Percentiles rank a stretch among this genome's conserved stretches.
Evolutionary conservation across 306 rosid genomes (phyloP).

Genomic region (Phaseolus lunatus): DNA sequence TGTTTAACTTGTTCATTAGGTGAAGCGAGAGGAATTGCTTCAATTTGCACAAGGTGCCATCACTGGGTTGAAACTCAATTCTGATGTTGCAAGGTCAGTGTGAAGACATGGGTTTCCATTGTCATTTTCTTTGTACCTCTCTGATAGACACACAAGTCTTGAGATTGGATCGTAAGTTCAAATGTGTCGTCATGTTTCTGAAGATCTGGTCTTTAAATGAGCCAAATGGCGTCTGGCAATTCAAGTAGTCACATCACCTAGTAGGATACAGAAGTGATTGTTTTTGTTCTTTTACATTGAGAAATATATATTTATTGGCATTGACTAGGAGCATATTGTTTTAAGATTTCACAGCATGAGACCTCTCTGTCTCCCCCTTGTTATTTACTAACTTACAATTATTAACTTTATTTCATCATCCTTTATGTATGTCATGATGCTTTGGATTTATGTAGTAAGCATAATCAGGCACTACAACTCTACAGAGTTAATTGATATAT

Average conservation of each 20-base stretch:
- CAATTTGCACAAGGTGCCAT: slow-evolving; percentile 98
- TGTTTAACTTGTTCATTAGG: slow-evolving; percentile 60
- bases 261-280: background rate
- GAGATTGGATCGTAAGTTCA: slow-evolving; percentile 13
- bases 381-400: background rate
- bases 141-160: slow-evolving; percentile 1
- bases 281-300: background rate
- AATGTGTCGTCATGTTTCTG: background rate
- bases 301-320: background rate
- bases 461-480: background rate
- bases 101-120: slow-evolving; percentile 40
- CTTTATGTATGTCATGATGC: background rate
- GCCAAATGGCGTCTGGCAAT: background rate
- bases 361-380: background rate
- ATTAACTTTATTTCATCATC: background rate
- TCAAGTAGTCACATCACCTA: background rate
- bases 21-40: slow-evolving; percentile 95
- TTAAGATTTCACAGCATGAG: background rate
- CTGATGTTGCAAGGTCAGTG: slow-evolving; percentile 77
- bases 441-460: background rate
- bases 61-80: slow-evolving; percentile 86
- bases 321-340: background rate
- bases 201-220: background rate
- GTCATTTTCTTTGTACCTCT: slow-evolving; percentile 25
- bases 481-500: background rate